Evolutionary conservation across 106 monocot species (phyloP), one percentile per base, ranked within the genome.

Genomic region (Allium fistulosum): DNA sequence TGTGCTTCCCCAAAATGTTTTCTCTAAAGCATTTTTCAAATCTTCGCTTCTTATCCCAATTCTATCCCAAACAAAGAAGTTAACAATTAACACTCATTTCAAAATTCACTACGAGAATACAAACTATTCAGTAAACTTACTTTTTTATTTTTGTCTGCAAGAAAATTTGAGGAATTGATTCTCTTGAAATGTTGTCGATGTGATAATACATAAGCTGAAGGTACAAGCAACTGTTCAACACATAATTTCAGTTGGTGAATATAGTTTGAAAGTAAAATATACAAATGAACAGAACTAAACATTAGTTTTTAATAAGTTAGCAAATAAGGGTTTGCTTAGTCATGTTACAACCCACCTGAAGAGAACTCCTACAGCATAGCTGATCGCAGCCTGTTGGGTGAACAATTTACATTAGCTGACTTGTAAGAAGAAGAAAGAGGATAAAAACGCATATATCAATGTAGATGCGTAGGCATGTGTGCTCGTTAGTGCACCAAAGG

Each of bases 21-120:
- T 92, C 67, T 92, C 84, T 6, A 97, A 48, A 9, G 65, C 14
- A 80, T 77, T 67, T 75, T 78, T 66, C 56, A 97, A 66, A 62
- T 97, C 92, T 47, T 92, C 88, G 57, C 88, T 92, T 82, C 88
- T 88, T 80, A 97, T 87, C 63, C 92, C 96, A 62, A 92, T 89
- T 75, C 86, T 95, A 65, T 10, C 65, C 67, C 61, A 46, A 17
- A 47, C 9, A 74, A 11, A 22, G 16, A 63, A 61, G 59, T 68
- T 46, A 17, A 55, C 57, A 27, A 62, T 9, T 7, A 16, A 10
- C 49, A 7, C 0, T 50, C 51, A 51, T 11, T 12, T 52, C 22
- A 66, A 8, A 6, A 55, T 55, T 55, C 3, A 55, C 1, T 15
- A 11, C 2, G 1, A 66, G 10, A 66, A 51, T 26, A 27, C 11